phyloP scores from a whole-genome alignment of 805 yeast species.

The Scheffersomyces lignosus region DNA sequence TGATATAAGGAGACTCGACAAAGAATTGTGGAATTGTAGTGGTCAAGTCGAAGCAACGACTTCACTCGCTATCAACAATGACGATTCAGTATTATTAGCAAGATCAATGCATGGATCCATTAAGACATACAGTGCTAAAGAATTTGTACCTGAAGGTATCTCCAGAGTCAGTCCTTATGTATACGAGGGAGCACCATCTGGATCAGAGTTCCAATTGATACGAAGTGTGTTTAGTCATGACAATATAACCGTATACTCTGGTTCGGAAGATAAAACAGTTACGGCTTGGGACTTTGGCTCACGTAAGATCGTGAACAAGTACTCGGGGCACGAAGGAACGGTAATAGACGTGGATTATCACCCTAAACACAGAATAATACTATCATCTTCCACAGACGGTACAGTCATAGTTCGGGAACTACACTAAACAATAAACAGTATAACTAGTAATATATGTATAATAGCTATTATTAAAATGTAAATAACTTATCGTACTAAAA shows the following conservation, averaged over 20 bases:
- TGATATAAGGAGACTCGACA: constrained; percentile 49
- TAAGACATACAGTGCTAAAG: constrained; percentile 55
- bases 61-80: constrained; percentile 48
- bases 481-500: constrained; percentile 8
- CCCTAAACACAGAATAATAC: constrained; percentile 40
- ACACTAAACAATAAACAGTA: background rate
- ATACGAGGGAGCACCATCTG: constrained; percentile 59
- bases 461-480: background rate
- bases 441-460: background rate
- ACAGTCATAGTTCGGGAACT: constrained; percentile 49
- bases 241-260: constrained; percentile 48
- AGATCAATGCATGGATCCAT: constrained; percentile 59
- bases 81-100: constrained; percentile 48
- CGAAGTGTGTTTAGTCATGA: constrained; percentile 49
- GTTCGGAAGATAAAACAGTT: constrained; percentile 60
- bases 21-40: constrained; percentile 47
- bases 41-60: constrained; percentile 54
- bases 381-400: constrained; percentile 58
- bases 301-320: constrained; percentile 46
- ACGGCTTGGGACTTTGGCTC: constrained; percentile 62
- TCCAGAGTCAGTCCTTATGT: constrained; percentile 44
- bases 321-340: constrained; percentile 61
- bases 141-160: constrained; percentile 38
- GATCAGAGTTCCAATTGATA: constrained; percentile 51
- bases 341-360: constrained; percentile 62